A percentile compares a stretch with the other conserved stretches of the same genome.
Evolutionary conservation across 768 basidiomycete species (phyloP).

Genomic region (Dacryopinax primogenitus): DNA sequence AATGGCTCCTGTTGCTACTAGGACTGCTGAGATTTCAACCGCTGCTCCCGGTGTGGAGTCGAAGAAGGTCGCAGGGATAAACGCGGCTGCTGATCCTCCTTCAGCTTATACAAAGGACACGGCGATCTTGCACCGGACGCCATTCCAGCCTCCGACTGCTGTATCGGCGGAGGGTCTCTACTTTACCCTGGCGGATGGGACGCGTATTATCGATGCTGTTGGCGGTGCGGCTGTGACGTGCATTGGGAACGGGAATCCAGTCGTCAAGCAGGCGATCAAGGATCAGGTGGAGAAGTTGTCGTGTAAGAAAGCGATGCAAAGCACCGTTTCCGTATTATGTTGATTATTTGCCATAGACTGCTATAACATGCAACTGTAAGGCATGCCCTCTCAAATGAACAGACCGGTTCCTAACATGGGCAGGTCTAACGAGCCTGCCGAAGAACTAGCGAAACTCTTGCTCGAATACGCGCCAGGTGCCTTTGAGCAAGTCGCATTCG

Average conservation of each 20-base stretch:
- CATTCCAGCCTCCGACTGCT: slow-evolving; percentile 62
- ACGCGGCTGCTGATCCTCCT: not conserved
- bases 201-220: slow-evolving; percentile 58
- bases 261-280: slow-evolving; percentile 53
- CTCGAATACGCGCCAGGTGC: slow-evolving; percentile 57
- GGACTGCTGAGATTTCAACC: not conserved
- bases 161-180: slow-evolving; percentile 40
- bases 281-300: slow-evolving; percentile 66
- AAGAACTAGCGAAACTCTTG: slow-evolving; percentile 56
- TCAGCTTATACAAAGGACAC: slow-evolving; percentile 15
- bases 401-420: not conserved
- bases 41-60: not conserved
- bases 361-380: slow-evolving; percentile 66
- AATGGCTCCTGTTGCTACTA: slow-evolving; percentile 8
- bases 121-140: slow-evolving; percentile 52
- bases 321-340: not conserved
- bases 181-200: slow-evolving; percentile 56
- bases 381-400: not conserved
- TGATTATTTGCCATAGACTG: slow-evolving; percentile 42
- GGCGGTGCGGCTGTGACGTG: slow-evolving; percentile 79
- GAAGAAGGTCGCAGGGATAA: not conserved
- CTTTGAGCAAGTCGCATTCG: slow-evolving; percentile 57
- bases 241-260: slow-evolving; percentile 62
- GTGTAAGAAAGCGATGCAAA: slow-evolving; percentile 39
- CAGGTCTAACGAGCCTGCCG: slow-evolving; percentile 56